Percentiles rank a stretch among this genome's conserved stretches.
Conservation (phyloP, 2,329 filamentous ascomycete species). For the Cytospora leucostoma region DNA sequence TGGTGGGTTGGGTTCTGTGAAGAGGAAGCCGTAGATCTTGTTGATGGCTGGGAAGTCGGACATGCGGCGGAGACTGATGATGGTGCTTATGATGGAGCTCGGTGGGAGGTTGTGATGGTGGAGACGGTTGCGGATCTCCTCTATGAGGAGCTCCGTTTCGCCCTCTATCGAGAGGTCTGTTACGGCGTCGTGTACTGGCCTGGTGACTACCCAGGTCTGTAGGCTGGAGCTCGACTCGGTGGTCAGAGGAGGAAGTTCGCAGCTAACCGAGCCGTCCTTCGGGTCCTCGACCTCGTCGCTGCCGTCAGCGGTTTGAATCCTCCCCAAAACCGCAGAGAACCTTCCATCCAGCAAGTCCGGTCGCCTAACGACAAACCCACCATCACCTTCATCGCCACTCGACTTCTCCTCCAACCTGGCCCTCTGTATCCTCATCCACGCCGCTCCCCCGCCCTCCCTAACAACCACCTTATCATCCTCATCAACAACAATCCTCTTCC, state of each 20-base stretch:
- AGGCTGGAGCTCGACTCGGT: constrained; percentile 31
- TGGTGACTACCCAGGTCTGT: constrained; percentile 21
- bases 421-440: constrained; percentile 65
- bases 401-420: constrained; percentile 55
- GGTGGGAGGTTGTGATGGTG: constrained; percentile 38
- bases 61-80: constrained; percentile 78
- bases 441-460: constrained; percentile 73
- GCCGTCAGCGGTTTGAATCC: constrained; percentile 30
- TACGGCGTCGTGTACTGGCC: constrained; percentile 1
- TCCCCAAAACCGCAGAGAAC: constrained; percentile 50
- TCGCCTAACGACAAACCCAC: constrained; percentile 45
- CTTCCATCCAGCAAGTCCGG: constrained; percentile 68
- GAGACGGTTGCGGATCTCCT: constrained; percentile 47
- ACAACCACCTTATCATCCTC: constrained; percentile 55
- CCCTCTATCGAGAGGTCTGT: constrained; percentile 42
- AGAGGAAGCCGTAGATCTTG: constrained; percentile 71
- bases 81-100: constrained; percentile 53
- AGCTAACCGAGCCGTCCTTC: neutral
- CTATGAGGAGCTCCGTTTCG: constrained; percentile 52
- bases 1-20: constrained; percentile 77
- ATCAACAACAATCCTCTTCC: constrained; percentile 64
- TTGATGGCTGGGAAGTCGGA: constrained; percentile 77
- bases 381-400: constrained; percentile 25
- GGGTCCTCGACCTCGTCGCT: neutral
- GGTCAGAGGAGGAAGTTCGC: neutral